Conservation (phyloP, 1,284 basidiomycete species). For the Malassezia brasiliensis region DNA sequence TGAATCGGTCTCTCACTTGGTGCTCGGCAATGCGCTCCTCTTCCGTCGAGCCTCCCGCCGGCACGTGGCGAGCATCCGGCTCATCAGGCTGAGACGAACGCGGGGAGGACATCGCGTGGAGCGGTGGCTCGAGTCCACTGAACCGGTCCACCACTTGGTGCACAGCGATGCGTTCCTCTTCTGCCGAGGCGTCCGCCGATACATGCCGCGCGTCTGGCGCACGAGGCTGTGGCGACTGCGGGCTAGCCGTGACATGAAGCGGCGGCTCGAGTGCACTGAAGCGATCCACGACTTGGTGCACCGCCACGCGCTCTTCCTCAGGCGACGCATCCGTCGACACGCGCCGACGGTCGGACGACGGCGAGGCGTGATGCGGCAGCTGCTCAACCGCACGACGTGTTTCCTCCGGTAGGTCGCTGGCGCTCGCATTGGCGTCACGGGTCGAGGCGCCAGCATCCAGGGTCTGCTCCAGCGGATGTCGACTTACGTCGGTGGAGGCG, state of each 20-base stretch:
- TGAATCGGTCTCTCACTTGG: background rate
- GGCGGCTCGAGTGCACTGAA: background rate
- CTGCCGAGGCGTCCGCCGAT: background rate
- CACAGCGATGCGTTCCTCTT: background rate
- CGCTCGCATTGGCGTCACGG: too few species aligned
- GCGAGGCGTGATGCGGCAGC: too few species aligned
- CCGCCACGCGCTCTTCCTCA: background rate
- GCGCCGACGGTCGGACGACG: too few species aligned
- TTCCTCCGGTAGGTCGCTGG: too few species aligned
- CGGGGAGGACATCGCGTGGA: background rate
- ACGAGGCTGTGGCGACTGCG: background rate
- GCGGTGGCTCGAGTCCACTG: background rate
- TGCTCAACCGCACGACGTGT: too few species aligned
- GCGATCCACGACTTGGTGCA: background rate
- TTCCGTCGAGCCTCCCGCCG: background rate
- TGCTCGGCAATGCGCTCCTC: background rate
- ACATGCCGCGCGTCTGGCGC: too few species aligned
- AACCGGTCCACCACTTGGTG: background rate
- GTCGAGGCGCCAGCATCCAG: background rate
- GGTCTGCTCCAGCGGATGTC: too few species aligned
- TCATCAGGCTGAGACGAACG: background rate
- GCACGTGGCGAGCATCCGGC: too few species aligned
- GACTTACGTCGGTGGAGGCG: too few species aligned
- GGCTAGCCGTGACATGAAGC: background rate
- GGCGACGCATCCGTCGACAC: too few species aligned